Evolutionary conservation across 2,329 filamentous ascomycete species (phyloP).

Genomic region (Ascochyta rabiei): DNA sequence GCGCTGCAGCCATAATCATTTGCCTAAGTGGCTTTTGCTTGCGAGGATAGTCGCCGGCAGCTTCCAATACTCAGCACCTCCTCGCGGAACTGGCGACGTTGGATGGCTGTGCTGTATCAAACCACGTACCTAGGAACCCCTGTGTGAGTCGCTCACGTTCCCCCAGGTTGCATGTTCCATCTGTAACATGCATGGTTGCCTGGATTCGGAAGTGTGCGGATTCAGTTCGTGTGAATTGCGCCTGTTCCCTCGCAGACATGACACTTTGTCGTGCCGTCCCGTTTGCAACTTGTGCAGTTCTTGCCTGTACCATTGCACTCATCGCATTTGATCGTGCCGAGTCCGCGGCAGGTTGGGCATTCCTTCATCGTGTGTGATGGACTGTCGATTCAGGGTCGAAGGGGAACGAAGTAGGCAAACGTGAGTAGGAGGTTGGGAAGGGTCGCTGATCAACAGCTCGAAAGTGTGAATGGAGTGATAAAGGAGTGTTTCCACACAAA

Average conservation of each 20-base stretch:
- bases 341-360: slow-evolving; percentile 43
- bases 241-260: slow-evolving; percentile 43
- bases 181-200: slow-evolving; percentile 7
- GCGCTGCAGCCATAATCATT: background rate
- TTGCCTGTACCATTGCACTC: slow-evolving; percentile 37
- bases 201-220: slow-evolving; percentile 7
- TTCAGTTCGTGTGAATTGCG: slow-evolving; percentile 40
- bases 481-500: slow-evolving; percentile 9
- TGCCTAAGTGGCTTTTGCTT: background rate
- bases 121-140: slow-evolving; percentile 24
- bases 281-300: slow-evolving; percentile 37
- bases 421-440: background rate
- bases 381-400: slow-evolving; percentile 1
- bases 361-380: slow-evolving; percentile 30
- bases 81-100: background rate
- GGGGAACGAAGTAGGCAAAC: slow-evolving; percentile 7
- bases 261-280: slow-evolving; percentile 35
- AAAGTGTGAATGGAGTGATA: background rate
- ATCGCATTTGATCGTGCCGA: slow-evolving; percentile 43
- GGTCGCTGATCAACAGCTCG: slow-evolving; percentile 6
- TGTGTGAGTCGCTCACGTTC: slow-evolving; percentile 17
- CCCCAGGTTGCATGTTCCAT: slow-evolving; percentile 17
- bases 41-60: background rate
- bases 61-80: too few species aligned
- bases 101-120: slow-evolving; percentile 9